phyloP scores from a whole-genome alignment of 305 asterid genomes.

The Fraxinus albicans region DNA sequence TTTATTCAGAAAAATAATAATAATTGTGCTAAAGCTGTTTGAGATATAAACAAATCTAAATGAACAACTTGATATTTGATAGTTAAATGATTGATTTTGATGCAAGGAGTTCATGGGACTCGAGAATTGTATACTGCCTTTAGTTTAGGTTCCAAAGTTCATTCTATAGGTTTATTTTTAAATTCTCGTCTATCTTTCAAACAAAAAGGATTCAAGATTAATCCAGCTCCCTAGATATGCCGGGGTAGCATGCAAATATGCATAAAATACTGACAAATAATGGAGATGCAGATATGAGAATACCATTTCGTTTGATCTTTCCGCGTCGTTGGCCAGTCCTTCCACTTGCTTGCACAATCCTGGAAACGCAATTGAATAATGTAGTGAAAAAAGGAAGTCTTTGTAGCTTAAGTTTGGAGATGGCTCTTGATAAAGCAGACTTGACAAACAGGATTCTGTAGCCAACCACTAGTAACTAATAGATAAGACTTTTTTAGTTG shows the following conservation, averaged over 20 bases:
- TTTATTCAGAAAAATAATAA: background rate
- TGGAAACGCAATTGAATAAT: constrained; percentile 29
- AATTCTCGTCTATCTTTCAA: background rate
- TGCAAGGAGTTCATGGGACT: background rate
- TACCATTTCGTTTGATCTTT: constrained; percentile 94
- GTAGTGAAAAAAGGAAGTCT: background rate
- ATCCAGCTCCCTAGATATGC: background rate
- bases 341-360: constrained; percentile 81
- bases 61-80: background rate
- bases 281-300: background rate
- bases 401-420: background rate
- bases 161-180: background rate
- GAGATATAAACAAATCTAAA: background rate
- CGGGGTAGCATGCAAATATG: background rate
- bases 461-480: background rate
- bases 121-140: background rate
- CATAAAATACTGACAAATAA: background rate
- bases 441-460: background rate
- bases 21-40: background rate
- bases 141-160: background rate
- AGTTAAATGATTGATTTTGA: background rate
- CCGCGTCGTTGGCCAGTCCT: constrained; percentile 64
- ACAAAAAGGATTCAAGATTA: background rate
- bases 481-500: background rate
- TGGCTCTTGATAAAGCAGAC: background rate